Base-by-base conservation (phyloP, 2,329 filamentous ascomycete species). In the Aspergillus sp. region DNA sequence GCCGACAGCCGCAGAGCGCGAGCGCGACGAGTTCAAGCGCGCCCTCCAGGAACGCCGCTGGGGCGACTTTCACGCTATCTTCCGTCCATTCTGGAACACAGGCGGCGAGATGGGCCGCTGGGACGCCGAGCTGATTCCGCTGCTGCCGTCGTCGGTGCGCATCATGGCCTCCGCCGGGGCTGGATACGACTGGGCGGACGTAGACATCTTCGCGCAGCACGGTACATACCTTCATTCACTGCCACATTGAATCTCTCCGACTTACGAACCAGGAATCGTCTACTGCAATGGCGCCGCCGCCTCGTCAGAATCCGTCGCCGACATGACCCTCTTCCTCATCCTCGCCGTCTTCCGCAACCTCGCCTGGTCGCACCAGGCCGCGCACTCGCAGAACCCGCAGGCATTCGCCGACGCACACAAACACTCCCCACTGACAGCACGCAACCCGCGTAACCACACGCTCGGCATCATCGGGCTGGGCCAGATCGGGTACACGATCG, bases 251-350 rank as follows among this genome's bases (percentile, higher is more conserved):
- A 1, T 14, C 5, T 51, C 67, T 45, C 16, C 6, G 7, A 5
- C 42, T 44, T n/a, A 44, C 43, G 24, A 51, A 14, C 30, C 13
- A 68, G 65, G 65, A 10, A 60, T 67, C 3, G 41, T 58, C 14
- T 90, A 90, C 72, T 90, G 87, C 76, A 90, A 90, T 71, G 81
- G 83, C 2, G 86, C 86, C 1, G 79, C 83, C 1, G 86, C 87
- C 0, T 86, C 85, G 33, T 85, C 85, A 6, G 87, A 90, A 62
- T 83, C 86, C 4, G 87, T 90, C 1, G 86, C 87, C 47, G 88
- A 90, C 67, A 83, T 88, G 55, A 83, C 85, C 16, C 76, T 89
- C 38, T 85, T 84, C 62, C 79, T 87, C 60, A 82, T 90, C 59
- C 80, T 91, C 46, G 81, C 82, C 8, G 84, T 82, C 13, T 90